phyloP scores from a whole-genome alignment of 331 rosid genomes.

The Pyrus hybrid region DNA sequence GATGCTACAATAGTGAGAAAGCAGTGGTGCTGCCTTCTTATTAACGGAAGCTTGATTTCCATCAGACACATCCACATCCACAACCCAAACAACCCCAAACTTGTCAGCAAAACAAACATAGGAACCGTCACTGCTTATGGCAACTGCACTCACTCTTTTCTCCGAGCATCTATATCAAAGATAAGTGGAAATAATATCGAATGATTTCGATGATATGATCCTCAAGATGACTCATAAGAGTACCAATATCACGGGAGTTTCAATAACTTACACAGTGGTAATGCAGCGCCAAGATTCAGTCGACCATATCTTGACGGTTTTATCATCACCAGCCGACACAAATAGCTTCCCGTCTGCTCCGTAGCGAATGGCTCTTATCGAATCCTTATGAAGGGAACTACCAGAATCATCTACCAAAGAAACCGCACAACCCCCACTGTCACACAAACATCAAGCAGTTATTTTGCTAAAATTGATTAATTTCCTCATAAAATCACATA shows the following conservation, averaged over 20 bases:
- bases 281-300: slow-evolving; percentile 70
- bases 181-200: background rate
- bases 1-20: slow-evolving; percentile 92
- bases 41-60: slow-evolving; percentile 23
- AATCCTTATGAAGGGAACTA: slow-evolving; percentile 47
- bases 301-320: slow-evolving; percentile 84
- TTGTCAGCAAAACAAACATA: slow-evolving; percentile 88
- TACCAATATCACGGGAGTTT: background rate
- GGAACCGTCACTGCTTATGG: slow-evolving; percentile 52
- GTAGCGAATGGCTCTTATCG: slow-evolving; percentile 69
- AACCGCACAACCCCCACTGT: slow-evolving; percentile 48
- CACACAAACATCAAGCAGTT: background rate
- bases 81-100: slow-evolving; percentile 85
- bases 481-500: background rate
- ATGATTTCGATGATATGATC: background rate
- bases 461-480: background rate
- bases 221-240: background rate
- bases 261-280: slow-evolving; percentile 43
- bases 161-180: slow-evolving; percentile 54
- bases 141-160: slow-evolving; percentile 81
- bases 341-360: slow-evolving; percentile 62
- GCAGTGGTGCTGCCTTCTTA: slow-evolving; percentile 56
- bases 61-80: slow-evolving; percentile 47
- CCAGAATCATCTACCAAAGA: slow-evolving; percentile 48
- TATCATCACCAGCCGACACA: slow-evolving; percentile 91